Percentiles rank a stretch among this genome's conserved stretches.
phyloP scores from a whole-genome alignment of 202 grass and related monocot species.

The Digitaria exilis region DNA sequence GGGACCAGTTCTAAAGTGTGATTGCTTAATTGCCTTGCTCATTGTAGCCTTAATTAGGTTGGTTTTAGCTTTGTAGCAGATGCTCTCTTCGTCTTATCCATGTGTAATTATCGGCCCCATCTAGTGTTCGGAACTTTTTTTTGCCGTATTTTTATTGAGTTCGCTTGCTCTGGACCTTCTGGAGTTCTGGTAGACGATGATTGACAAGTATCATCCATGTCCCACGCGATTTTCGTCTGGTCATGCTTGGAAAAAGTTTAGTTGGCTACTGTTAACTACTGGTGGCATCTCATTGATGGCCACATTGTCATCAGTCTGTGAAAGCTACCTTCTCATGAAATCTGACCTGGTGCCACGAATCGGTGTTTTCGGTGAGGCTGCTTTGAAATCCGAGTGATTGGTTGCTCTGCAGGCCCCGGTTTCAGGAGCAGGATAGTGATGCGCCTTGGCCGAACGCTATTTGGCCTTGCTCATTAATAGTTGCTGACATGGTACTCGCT shows the following conservation, averaged over 20 bases:
- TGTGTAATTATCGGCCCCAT: conserved; percentile 53
- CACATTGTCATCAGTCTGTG: background rate
- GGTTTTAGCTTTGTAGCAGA: conserved; percentile 34
- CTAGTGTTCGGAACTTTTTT: conserved; percentile 24
- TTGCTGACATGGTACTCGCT: conserved; percentile 23
- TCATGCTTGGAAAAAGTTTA: conserved; percentile 6
- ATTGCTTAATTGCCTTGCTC: conserved; percentile 43
- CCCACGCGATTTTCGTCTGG: background rate
- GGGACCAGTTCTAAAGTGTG: too few relatives aligned
- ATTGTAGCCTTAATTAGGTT: conserved; percentile 46
- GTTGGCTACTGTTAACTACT: background rate
- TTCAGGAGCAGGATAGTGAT: conserved; percentile 6
- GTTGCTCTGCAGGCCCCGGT: background rate
- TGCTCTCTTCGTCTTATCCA: conserved; percentile 23
- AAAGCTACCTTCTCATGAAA: conserved; percentile 24
- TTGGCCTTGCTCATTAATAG: conserved; percentile 23
- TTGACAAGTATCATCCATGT: background rate
- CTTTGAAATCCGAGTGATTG: conserved; percentile 30
- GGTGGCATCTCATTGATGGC: background rate
- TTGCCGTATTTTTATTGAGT: background rate
- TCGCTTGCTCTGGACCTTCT: too few relatives aligned
- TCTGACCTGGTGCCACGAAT: conserved; percentile 28
- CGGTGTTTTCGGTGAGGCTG: conserved; percentile 25
- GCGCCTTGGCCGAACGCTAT: conserved; percentile 13
- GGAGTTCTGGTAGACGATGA: background rate